phyloP scores from a whole-genome alignment of 805 yeast genomes.

The Candida ulmi region DNA sequence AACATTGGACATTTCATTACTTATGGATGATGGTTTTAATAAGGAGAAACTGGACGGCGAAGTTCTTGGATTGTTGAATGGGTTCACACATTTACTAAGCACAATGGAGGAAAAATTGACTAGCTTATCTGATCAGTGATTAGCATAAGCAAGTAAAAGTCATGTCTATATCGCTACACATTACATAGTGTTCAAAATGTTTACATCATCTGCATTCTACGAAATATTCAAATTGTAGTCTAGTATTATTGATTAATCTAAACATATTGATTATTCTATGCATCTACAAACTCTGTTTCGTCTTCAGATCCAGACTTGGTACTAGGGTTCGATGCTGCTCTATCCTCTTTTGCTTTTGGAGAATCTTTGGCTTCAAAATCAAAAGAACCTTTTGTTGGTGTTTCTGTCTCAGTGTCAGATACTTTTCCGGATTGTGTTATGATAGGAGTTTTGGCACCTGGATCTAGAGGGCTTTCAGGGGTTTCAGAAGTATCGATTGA shows the following conservation, averaged over 20 bases:
- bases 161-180: no score
- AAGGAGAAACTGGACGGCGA: slow-evolving; percentile 23
- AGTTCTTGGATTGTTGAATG: slow-evolving; percentile 16
- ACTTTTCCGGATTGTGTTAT: background rate
- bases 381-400: no score
- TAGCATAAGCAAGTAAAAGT: no score
- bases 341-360: background rate
- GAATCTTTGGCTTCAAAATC: background rate
- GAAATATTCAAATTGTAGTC: no score
- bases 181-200: no score
- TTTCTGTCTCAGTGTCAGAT: no score
- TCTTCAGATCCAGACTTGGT: slow-evolving; percentile 4
- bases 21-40: slow-evolving; percentile 17
- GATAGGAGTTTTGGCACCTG: background rate
- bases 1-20: slow-evolving; percentile 14
- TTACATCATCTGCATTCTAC: no score
- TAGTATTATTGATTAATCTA: no score
- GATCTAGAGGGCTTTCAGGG: background rate
- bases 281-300: slow-evolving; percentile 16
- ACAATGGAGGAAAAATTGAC: slow-evolving; percentile 26
- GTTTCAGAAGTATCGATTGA: background rate
- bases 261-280: no score
- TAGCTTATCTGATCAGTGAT: slow-evolving; percentile 14
- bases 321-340: background rate
- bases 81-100: slow-evolving; percentile 21